Base-by-base conservation (phyloP, 2,329 filamentous ascomycete species). In the Colletotrichum tofieldiae region DNA sequence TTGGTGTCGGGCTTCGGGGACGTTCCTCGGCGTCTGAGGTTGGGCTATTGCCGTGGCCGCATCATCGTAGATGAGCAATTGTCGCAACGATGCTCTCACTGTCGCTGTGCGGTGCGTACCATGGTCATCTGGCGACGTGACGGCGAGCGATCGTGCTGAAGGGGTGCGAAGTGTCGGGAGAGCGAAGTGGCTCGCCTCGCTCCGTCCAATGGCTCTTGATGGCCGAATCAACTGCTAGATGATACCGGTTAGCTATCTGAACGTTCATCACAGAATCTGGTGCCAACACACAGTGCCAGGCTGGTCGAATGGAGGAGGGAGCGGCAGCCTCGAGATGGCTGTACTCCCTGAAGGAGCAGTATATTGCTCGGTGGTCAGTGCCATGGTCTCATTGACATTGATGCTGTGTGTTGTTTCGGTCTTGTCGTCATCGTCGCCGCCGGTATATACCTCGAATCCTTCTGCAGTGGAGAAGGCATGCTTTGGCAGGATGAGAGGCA, bases 21-120 rank as follows among this genome's bases (percentile, higher is more conserved):
- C 75, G 66, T 87, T 82, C 55, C 81, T 80, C 29, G 87, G 86
- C 14, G 87, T 88, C 75, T 86, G 86, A n/a, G 86, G 86, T 73
- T 88, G 87, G 12, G 77, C 78, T 6, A 79, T 79, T 29, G 84
- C 80, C 9, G 86, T 82, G 56, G 85, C 67, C 32, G 78, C 77
- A 73, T 89, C 87, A 71, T 87, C 82, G 73, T 89, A 88, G 35
- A 89, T 32, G 1, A 51, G 14, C 8, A 45, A 9, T 64, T 20
- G 37, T 35, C 39, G 61, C 6, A 26, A 43, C 7, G 61, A 47
- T 43, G 41, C 23, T 51, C 18, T 49, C 47, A 51, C 35, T 18
- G 35, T 7, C 5, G 9, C 16, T 18, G 35, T 20, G 16, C 12
- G 8, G 3, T 52, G 14, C 35, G 45, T 35, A 5, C 4, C 37